Base-by-base conservation (phyloP, 495 filamentous ascomycete genomes). In the Penicillium fimorum region DNA sequence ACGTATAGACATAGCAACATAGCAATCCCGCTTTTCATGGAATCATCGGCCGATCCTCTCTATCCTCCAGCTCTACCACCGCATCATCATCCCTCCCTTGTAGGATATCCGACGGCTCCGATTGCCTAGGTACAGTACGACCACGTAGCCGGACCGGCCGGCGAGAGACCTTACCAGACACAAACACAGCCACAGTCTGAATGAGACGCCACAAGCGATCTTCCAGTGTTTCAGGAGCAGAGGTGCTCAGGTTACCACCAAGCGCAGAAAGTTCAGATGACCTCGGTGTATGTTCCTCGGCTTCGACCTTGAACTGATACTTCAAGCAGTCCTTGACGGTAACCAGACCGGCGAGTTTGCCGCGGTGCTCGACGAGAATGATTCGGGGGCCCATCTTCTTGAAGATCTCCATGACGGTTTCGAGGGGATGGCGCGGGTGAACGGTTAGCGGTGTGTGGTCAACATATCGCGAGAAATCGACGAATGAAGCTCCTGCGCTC, bases 341-440 rank as follows among this genome's bases (percentile, higher is more conserved):
- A 11, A 98, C 91, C 5, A 97, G 78, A 2, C 94, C 94, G 0
- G 79, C 80, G 3, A 98, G 79, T 33, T 83, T 81, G 22, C 94
- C 94, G 45, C 87, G 86, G 65, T 96, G 87, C 68, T 98, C 95
- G 42, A 97, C 89, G 15, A 97, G 79, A 50, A 98, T 91, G 12
- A 96, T 91, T 2, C 95, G 85, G 3, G 94, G 94, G 0, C 95
- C 94, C 72, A 98, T 92, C 77, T 98, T 98, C 67, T 94, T 93
- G 79, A 98, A 98, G 43, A 97, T 84, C 69, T 98, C 94, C 91
- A 97, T 97, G 43, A 96, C 94, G 0, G 94, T 98, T 71, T 98
- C 94, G 0, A 98, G 83, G 0, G 93, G 90, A 6, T 97, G 84
- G 2, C 91, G 87, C 0, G 94, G 94, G 66, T 98, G 95, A 7